Percentiles rank a stretch among this genome's conserved stretches.
phyloP scores from a whole-genome alignment of 2,329 filamentous ascomycete genomes.

The Metarhizium guizhouense region DNA sequence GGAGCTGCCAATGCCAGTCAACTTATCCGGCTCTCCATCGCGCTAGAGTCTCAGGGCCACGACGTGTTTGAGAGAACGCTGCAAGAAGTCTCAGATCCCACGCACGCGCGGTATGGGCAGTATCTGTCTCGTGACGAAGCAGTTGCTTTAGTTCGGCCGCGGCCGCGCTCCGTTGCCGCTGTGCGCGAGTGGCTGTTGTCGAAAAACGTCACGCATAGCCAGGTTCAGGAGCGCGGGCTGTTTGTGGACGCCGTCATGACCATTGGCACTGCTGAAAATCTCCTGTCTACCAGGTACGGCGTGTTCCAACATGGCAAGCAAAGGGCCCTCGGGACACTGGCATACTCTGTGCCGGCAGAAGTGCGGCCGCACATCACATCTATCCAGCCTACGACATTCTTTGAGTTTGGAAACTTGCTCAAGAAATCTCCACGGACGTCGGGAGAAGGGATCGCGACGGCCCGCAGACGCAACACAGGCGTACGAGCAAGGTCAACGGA shows the following conservation, averaged over 20 bases:
- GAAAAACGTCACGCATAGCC: constrained; percentile 25
- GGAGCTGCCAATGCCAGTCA: constrained; percentile 10
- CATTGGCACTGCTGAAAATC: constrained; percentile 29
- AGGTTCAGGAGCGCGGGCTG: constrained; percentile 25
- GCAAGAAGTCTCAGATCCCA: constrained; percentile 39
- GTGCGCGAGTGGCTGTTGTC: constrained; percentile 37
- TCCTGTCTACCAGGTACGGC: constrained; percentile 38
- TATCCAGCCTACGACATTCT: constrained; percentile 39
- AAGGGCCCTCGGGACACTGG: constrained; percentile 28
- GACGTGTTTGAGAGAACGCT: constrained; percentile 32
- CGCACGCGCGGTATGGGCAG: constrained; percentile 35
- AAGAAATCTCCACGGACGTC: not conserved
- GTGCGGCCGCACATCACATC: constrained; percentile 27
- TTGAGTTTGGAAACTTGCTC: constrained; percentile 3
- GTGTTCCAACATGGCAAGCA: constrained; percentile 27
- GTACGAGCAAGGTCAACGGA: constrained; percentile 6
- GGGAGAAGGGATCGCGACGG: not conserved
- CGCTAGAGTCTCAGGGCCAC: constrained; percentile 15
- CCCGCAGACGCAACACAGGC: not conserved
- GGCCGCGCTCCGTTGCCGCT: constrained; percentile 24
- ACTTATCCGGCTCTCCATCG: constrained; percentile 21
- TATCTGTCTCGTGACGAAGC: constrained; percentile 40
- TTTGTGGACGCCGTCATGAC: constrained; percentile 35
- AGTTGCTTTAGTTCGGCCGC: constrained; percentile 37
- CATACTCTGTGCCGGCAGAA: constrained; percentile 29